Percentiles rank a stretch among this genome's conserved stretches.
Evolutionary conservation across 148 eudicot genomes (phyloP).

Genomic region (Chenopodium formosanum): DNA sequence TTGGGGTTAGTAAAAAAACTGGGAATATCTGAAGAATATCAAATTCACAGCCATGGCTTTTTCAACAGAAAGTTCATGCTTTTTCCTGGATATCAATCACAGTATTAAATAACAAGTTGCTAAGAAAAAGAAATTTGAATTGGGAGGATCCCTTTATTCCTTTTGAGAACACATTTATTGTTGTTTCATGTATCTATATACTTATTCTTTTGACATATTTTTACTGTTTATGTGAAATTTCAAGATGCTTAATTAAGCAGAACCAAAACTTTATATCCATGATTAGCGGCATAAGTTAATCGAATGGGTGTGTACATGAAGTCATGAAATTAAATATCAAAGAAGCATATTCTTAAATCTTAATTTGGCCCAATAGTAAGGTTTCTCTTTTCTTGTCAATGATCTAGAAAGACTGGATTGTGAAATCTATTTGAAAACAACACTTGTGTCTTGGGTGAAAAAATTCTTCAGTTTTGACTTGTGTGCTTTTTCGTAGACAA

Average conservation of each 20-base stretch:
- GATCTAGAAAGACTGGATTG: background rate
- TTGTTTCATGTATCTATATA: background rate
- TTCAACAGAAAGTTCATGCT: constrained; percentile 9
- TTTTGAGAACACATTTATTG: constrained; percentile 6
- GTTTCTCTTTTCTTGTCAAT: background rate
- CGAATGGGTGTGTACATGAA: background rate
- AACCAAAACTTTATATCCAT: constrained; percentile 11
- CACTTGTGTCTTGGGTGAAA: background rate
- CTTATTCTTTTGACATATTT: background rate
- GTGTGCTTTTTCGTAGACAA: background rate
- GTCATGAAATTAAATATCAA: background rate
- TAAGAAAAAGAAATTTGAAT: constrained; percentile 6
- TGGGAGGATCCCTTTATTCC: constrained; percentile 18
- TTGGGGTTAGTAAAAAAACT: constrained; percentile 16
- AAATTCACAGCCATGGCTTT: constrained; percentile 30
- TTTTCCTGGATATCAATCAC: constrained; percentile 4
- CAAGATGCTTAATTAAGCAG: constrained; percentile 18
- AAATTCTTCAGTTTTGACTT: no score
- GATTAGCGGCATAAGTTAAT: constrained; percentile 17
- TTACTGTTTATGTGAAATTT: constrained; percentile 19
- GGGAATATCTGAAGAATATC: constrained; percentile 24
- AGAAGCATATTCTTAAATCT: constrained; percentile 25
- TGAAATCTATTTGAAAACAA: background rate
- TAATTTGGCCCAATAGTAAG: constrained; percentile 8
- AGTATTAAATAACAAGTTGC: no score